Base-by-base conservation (phyloP, 768 basidiomycete species). In the Naematelia encephala region DNA sequence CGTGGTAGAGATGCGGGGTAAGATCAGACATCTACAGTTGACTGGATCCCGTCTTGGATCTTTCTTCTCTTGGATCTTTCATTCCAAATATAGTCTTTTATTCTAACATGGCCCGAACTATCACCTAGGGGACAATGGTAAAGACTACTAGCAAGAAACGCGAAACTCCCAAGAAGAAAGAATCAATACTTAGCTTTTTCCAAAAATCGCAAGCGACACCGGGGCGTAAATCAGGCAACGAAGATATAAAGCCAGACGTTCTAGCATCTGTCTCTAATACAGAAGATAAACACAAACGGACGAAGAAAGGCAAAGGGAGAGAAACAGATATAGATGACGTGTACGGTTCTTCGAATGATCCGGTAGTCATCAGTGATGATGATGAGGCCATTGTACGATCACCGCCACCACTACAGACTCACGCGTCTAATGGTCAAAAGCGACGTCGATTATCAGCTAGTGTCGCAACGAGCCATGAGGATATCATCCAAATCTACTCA, bases 321-420 rank as follows among this genome's bases (percentile, higher is more conserved):
- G 19, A 46, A 46, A 21, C 44, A 46, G 39, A 22, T 3, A 19
- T n/a, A 16, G 54, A 26, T 21, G 44, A 29, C 27, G 42, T 60
- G 2, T 22, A 26, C 8, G 71, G 71, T 16, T 64, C 66, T 0
- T 57, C 56, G 27, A 54, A 57, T 16, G 68, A 70, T 54, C 75
- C 75, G 2, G 66, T 76, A 0, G 68, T 76, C 12, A 76, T 74
- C 62, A 74, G 69, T 48, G 67, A 70, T 54, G 73, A 73, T 53
- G 56, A 55, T 49, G 34, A 12, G 29, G n/a, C 53, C 26, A 11
- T 39, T 45, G 5, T 4, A 25, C 11, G 3, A n/a, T 19, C 56
- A 4, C 34, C 54, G 25, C 34, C 51, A 19, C 51, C 51, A 5
- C 11, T 30, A 10, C 26, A 27, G 21, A 19, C 25, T 19, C 46